phyloP scores from a whole-genome alignment of 1,139 yeast genomes.

The Pichia sorboxylosa region DNA sequence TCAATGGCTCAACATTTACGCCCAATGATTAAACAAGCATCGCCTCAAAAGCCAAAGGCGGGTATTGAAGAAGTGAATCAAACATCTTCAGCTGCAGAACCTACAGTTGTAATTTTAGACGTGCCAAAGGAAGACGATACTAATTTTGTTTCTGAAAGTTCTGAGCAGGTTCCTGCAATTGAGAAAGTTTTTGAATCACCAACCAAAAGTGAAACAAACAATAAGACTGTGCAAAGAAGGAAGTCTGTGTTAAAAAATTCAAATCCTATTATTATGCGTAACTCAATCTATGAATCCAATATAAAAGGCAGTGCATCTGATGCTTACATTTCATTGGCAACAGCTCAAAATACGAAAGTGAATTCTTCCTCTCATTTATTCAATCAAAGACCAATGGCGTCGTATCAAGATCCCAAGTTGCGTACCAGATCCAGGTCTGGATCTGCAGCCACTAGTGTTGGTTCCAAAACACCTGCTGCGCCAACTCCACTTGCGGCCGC shows the following conservation, averaged over 20 bases:
- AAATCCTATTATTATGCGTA: conserved; percentile 20
- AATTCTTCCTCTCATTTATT: conserved; percentile 23
- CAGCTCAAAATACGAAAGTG: conserved; percentile 67
- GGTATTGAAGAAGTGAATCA: neutral
- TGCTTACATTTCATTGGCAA: conserved; percentile 56
- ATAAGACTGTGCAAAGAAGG: conserved; percentile 18
- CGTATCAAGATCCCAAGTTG: conserved; percentile 27
- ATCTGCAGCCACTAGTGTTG: conserved; percentile 4
- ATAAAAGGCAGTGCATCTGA: conserved; percentile 21
- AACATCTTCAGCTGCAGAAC: no score
- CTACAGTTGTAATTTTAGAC: neutral
- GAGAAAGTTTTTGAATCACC: neutral
- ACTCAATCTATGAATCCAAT: conserved; percentile 1
- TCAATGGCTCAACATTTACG: conserved; percentile 24
- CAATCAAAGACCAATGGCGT: conserved; percentile 26
- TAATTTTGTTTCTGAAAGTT: neutral
- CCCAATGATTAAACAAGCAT: conserved; percentile 10
- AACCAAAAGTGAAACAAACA: neutral
- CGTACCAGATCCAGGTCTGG: conserved; percentile 9
- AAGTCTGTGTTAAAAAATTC: conserved; percentile 51
- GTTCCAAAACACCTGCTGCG: neutral
- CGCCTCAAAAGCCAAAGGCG: neutral
- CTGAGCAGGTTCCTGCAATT: neutral
- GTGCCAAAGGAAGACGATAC: neutral
- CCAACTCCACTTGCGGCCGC: conserved; percentile 18